Evolutionary conservation across 148 eudicot genomes (phyloP), one percentile per base, ranked within the genome.

Genomic region (Fallopia convolvulus): DNA sequence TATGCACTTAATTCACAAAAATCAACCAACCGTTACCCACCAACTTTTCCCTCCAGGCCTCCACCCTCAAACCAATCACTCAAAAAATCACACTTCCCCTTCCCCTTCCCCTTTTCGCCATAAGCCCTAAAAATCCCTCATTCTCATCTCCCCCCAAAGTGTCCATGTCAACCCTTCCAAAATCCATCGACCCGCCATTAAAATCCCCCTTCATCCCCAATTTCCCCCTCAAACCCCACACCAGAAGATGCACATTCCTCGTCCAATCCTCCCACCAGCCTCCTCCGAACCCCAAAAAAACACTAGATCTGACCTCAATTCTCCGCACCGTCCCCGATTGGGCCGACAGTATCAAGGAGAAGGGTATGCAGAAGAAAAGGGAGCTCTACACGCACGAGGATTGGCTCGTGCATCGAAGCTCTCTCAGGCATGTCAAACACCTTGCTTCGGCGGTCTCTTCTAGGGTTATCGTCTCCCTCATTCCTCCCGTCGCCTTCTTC

Each of bases 361-460:
- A 84, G 77, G 90, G 98, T 44, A 89, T 95, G 97, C 77, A 79
- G 76, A 78, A 85, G 78, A 93, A 86, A 32, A 81, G 89, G 53
- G 75, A 71, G 52, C 77, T 96, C 17, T 96, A 96, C 77, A 82
- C 81, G 70, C 99, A 91, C 77, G 88, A 91, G 42, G 83, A 65
- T 6, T 95, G 99, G 99, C 85, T 89, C 8, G 79, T 89, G 68
- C 99, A 95, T 70, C 86, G 97, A 49, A 95, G 99, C 79, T 95
- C 99, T 2, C 78, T 79, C 9, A 85, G 99, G 14, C 97, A 95
- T 78, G 79, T 92, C n/a, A 82, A 96, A 82, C 99, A 95, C 75
- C 49, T 95, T 13, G 4, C 85, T 40, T 86, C 93, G 4, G 87
- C 97, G 56, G 60, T 92, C 12, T 85, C 87, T n/a, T 95, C 99